These are phyloP conservation scores for Arabidopsis lyrata DNA, from an alignment of 441 rosid species.

Conservation along the genomic window DNA sequence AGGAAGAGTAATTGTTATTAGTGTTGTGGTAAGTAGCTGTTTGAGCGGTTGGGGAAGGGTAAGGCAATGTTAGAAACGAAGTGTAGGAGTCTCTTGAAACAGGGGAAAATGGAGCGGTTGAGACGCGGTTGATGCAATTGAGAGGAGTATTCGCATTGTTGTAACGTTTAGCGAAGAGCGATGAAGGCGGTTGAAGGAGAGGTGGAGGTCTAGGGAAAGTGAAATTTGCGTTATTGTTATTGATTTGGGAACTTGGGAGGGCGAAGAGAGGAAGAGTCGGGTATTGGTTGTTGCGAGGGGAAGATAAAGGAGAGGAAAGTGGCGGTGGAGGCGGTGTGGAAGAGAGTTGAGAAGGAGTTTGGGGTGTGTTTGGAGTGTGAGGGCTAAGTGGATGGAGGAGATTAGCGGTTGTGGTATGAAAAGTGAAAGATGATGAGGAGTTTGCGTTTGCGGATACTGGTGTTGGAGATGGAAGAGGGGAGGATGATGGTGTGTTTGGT, in stretches of 20 bases:
- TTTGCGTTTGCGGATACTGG: slow-evolving; percentile 46
- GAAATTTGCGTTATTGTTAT: slow-evolving; percentile 24
- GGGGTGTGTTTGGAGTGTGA: slow-evolving; percentile 42
- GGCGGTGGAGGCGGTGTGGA: slow-evolving; percentile 52
- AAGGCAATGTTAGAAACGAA: slow-evolving; percentile 38
- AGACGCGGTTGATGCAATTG: slow-evolving; percentile 24
- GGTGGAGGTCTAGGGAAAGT: slow-evolving; percentile 62
- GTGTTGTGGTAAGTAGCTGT: slow-evolving; percentile 37
- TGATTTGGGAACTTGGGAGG: slow-evolving; percentile 25
- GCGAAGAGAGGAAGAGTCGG: slow-evolving; percentile 61
- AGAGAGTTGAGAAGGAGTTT: slow-evolving; percentile 38
- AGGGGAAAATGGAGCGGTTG: slow-evolving; percentile 53
- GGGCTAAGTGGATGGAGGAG: slow-evolving; percentile 44
- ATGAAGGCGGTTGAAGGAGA: slow-evolving; percentile 55
- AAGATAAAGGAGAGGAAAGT: slow-evolving; percentile 51
- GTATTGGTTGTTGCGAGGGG: slow-evolving; percentile 47
- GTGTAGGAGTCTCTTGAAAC: slow-evolving; percentile 43
- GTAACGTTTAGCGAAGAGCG: slow-evolving; percentile 54
- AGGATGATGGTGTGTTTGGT: slow-evolving; percentile 44
- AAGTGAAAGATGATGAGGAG: slow-evolving; percentile 57
- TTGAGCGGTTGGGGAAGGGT: slow-evolving; percentile 39
- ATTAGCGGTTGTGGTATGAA: slow-evolving; percentile 47
- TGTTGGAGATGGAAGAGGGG: slow-evolving; percentile 44
- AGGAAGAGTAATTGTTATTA: slow-evolving; percentile 34
- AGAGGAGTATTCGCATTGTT: slow-evolving; percentile 36